phyloP scores from a whole-genome alignment of 768 basidiomycete genomes.

The Leccinum boreale region DNA sequence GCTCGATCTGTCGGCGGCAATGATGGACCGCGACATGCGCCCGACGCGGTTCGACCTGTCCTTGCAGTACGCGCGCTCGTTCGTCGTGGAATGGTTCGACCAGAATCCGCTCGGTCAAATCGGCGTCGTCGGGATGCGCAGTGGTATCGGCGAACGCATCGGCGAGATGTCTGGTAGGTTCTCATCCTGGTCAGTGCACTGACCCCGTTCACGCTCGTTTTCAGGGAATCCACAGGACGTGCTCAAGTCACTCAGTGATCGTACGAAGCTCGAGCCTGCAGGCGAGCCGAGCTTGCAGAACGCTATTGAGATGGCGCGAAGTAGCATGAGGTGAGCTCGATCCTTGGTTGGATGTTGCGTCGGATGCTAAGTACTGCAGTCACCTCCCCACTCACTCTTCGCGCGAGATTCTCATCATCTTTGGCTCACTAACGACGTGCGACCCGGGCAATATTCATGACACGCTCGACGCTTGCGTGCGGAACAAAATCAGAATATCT shows the following conservation, averaged over 20 bases:
- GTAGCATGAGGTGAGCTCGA: constrained; percentile 75
- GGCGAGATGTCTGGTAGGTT: constrained; percentile 87
- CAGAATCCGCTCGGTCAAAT: constrained; percentile 98
- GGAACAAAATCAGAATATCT: constrained; percentile 84
- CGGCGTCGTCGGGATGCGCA: constrained; percentile 89
- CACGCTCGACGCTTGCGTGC: constrained; percentile 81
- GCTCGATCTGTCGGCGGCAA: constrained; percentile 87
- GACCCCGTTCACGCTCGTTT: constrained; percentile 5
- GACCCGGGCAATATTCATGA: constrained; percentile 97
- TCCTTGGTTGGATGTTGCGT: neutral
- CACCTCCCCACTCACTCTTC: constrained; percentile 98
- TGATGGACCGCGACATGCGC: constrained; percentile 95
- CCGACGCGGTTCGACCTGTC: constrained; percentile 91
- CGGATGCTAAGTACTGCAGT: constrained; percentile 39
- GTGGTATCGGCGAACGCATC: constrained; percentile 86
- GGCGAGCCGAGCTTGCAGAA: constrained; percentile 98
- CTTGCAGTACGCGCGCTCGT: constrained; percentile 87
- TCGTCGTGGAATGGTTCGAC: constrained; percentile 97
- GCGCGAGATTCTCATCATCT: constrained; percentile 90
- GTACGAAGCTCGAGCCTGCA: constrained; percentile 82
- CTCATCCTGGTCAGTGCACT: neutral
- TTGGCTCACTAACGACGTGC: constrained; percentile 93
- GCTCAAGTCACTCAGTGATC: constrained; percentile 77
- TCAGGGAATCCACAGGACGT: constrained; percentile 96
- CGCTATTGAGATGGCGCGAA: constrained; percentile 93